Evolutionary conservation across 257 asterid species (phyloP), one percentile per base, ranked within the genome.

Genomic region (Solanum sparsipilum): DNA sequence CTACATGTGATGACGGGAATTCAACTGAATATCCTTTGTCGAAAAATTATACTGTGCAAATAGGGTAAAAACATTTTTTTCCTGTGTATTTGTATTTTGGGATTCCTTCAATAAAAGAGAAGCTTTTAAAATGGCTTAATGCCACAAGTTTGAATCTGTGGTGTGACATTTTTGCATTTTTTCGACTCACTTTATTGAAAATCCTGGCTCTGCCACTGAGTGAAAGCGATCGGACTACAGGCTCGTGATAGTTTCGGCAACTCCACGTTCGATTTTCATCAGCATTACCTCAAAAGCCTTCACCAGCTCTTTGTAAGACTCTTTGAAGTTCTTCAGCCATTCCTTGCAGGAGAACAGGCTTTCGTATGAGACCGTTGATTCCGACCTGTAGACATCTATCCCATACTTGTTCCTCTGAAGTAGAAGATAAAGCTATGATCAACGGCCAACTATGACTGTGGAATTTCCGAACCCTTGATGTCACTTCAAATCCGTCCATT

Each of bases 401-500:
- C 85, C 88, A 60, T 25, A 89, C 86, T 36, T 56, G 86, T 5
- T 88, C 93, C 74, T 89, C 94, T 27, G 93, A 86, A 60, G 90
- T 90, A 16, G 91, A 91, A 12, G 91, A 89, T 78, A 90, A 52
- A 12, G 93, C 94, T 39, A 92, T 76, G 86, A 92, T 92, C 32
- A 92, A 46, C 5, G 94, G 94, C 94, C 93, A 90, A 21, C 60
- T 88, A 10, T 36, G 92, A 36, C 94, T 90, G 56, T 91, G 71
- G 82, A 84, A 92, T 76, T 92, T 90, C 13, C 93, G 90, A n/a
- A 90, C 90, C 60, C 92, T 92, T 31, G 21, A 85, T 3, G 92
- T 89, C 75, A 92, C 94, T 84, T 90, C 92, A 25, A 87, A 92
- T 58, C 94, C 94, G 31, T 92, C 94, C 90, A 92, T 92, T 46